Percentiles rank a stretch among this genome's conserved stretches.
Conservation (phyloP, 164 flowering plant genomes). For the Kingdonia uniflora region DNA sequence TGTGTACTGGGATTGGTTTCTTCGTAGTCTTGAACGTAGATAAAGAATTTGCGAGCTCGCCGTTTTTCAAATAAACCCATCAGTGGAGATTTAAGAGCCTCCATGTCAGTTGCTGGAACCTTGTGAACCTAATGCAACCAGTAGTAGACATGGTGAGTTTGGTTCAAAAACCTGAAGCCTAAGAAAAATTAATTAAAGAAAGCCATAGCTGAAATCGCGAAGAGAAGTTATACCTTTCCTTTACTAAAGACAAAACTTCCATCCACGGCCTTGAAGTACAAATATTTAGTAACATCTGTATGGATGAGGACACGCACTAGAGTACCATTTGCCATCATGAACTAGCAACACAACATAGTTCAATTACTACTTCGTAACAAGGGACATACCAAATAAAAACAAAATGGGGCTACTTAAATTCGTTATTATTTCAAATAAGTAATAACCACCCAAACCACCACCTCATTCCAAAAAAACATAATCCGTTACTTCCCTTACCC, state of each 20-base stretch:
- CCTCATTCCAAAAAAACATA: too few species aligned
- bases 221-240: conserved; percentile 49
- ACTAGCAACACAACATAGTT: conserved; percentile 29
- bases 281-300: conserved; percentile 85
- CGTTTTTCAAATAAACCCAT: conserved; percentile 97
- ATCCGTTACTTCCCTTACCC: too few species aligned
- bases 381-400: too few species aligned
- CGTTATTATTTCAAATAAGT: too few species aligned
- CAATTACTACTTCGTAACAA: too few species aligned
- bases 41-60: conserved; percentile 87
- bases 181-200: background rate
- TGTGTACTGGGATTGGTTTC: conserved; percentile 89
- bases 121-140: conserved; percentile 59
- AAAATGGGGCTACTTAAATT: too few species aligned
- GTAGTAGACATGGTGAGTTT: conserved; percentile 1
- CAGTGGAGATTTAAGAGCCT: conserved; percentile 88
- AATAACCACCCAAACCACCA: too few species aligned
- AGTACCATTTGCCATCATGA: conserved; percentile 94
- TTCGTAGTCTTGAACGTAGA: conserved; percentile 78
- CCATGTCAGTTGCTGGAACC: conserved; percentile 95
- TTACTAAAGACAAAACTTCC: conserved; percentile 83
- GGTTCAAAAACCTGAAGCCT: background rate
- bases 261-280: conserved; percentile 83
- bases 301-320: conserved; percentile 88
- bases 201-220: too few species aligned